A percentile compares a stretch with the other conserved stretches of the same genome.
Conservation (phyloP, 2,329 filamentous ascomycete genomes). For the Botryotinia narcissicola region DNA sequence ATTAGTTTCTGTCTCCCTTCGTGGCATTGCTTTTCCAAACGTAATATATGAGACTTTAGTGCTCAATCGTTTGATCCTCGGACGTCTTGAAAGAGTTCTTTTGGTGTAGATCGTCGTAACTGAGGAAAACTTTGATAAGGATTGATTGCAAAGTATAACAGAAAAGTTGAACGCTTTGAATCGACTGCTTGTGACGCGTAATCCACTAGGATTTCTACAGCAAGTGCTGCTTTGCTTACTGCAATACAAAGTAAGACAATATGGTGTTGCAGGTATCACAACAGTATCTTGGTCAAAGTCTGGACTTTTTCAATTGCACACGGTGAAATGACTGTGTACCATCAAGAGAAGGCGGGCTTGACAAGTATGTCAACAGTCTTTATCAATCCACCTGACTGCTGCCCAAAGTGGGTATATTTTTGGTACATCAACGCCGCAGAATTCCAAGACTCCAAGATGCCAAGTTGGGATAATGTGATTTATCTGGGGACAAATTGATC, state of each 20-base stretch:
- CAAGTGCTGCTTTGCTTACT: constrained; percentile 11
- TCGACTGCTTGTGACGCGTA: background rate
- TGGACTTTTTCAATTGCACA: background rate
- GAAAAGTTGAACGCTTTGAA: background rate
- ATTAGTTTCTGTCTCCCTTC: background rate
- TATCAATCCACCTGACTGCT: background rate
- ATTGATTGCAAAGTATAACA: background rate
- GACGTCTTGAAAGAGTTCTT: background rate
- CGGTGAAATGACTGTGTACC: constrained; percentile 1
- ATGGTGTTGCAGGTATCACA: constrained; percentile 9
- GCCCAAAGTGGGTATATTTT: constrained; percentile 4
- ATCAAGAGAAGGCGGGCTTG: background rate
- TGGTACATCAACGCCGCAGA: background rate
- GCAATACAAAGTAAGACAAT: constrained; percentile 13
- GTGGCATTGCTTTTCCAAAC: constrained; percentile 14
- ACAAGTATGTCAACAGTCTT: background rate
- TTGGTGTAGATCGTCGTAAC: background rate
- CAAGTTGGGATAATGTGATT: background rate
- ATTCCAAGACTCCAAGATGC: constrained; percentile 7
- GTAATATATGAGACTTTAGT: constrained; percentile 6
- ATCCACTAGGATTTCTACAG: constrained; percentile 4
- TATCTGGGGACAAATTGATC: background rate
- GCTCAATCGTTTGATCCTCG: background rate
- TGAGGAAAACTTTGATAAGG: background rate
- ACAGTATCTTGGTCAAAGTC: constrained; percentile 5